Conservation (phyloP, 2,329 filamentous ascomycete genomes). For the Aspergillus eucalypticola region DNA sequence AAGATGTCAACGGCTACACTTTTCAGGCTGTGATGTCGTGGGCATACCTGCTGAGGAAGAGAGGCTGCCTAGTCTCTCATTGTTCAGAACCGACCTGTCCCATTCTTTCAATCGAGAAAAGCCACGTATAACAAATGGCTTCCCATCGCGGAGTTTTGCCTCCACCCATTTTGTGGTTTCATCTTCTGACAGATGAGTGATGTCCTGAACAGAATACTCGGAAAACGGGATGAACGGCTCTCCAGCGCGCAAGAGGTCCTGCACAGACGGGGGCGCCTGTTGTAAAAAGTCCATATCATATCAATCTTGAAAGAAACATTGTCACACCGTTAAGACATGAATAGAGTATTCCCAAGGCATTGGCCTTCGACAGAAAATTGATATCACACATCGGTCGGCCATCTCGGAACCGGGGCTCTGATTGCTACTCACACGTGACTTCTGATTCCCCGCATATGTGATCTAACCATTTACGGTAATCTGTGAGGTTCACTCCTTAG, state of each 20-base stretch:
- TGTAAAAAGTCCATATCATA: slow-evolving; percentile 13
- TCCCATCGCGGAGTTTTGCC: slow-evolving; percentile 31
- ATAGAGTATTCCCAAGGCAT: not conserved
- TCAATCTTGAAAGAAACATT: not conserved
- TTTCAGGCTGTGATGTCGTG: not conserved
- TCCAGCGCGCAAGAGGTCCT: slow-evolving; percentile 17
- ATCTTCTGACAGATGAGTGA: slow-evolving; percentile 6
- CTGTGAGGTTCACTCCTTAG: not conserved
- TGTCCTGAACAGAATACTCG: slow-evolving; percentile 20
- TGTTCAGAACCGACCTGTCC: slow-evolving; percentile 29
- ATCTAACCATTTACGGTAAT: slow-evolving; percentile 13
- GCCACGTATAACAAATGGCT: slow-evolving; percentile 37
- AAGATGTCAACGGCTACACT: not conserved
- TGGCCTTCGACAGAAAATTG: not conserved
- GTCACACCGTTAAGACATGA: not conserved
- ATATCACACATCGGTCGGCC: not conserved
- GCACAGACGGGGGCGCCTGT: slow-evolving; percentile 3
- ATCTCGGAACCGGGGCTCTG: slow-evolving; percentile 15
- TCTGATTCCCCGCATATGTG: not conserved
- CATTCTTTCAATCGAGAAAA: slow-evolving; percentile 34
- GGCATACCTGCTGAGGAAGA: slow-evolving; percentile 36
- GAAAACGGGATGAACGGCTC: slow-evolving; percentile 23
- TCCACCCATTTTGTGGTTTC: slow-evolving; percentile 30
- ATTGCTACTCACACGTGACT: slow-evolving; percentile 7
- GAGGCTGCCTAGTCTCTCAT: slow-evolving; percentile 32